These are phyloP conservation scores for Biancaea sappan DNA, from an alignment of 306 rosid genomes.

Conservation along the genomic window DNA sequence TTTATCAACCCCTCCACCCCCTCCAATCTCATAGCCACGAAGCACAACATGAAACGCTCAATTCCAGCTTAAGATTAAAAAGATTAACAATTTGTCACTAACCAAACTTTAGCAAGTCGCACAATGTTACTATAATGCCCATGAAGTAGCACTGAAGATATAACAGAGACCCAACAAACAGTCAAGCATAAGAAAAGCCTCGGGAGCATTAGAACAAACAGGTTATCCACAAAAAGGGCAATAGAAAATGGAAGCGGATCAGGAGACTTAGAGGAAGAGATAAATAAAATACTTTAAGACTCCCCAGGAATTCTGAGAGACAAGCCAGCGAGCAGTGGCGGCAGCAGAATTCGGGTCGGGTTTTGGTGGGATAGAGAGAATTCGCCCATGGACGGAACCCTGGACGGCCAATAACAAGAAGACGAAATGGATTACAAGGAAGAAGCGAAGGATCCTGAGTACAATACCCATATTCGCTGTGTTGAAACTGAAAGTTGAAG, in stretches of 20 bases:
- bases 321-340: conserved; percentile 85
- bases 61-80: neutral
- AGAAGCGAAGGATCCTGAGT: neutral
- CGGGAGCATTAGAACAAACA: neutral
- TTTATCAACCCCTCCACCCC: neutral
- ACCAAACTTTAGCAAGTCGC: neutral
- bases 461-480: conserved; percentile 24
- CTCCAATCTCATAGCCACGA: neutral
- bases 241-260: neutral
- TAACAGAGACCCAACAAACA: neutral
- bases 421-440: conserved; percentile 13
- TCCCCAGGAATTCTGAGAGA: conserved; percentile 77
- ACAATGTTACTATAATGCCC: neutral
- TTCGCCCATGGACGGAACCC: conserved; percentile 40
- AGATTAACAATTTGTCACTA: neutral
- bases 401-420: conserved; percentile 31
- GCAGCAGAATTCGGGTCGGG: conserved; percentile 71
- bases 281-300: conserved; percentile 58
- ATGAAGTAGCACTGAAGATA: neutral
- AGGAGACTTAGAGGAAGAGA: neutral
- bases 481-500: neutral
- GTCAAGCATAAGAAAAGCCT: neutral
- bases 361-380: conserved; percentile 40
- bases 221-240: neutral
- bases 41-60: neutral